These are phyloP conservation scores for Zygoascus tannicola DNA, from an alignment of 805 yeast genomes.

Conservation along the genomic window DNA sequence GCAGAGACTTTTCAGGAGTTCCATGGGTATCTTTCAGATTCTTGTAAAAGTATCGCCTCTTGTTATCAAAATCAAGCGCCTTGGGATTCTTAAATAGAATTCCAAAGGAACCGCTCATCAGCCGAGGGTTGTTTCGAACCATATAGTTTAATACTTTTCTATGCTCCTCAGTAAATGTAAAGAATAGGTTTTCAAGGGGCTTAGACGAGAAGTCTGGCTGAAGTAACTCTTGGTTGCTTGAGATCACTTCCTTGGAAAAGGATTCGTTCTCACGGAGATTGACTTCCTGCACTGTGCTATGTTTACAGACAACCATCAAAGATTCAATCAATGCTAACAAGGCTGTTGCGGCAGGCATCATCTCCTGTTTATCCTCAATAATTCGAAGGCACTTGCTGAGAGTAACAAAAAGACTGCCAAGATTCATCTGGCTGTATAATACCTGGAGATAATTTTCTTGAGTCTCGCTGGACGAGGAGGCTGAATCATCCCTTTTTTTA, in stretches of 20 bases:
- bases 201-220: conserved; percentile 61
- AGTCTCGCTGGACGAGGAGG: conserved; percentile 7
- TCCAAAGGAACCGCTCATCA: conserved; percentile 94
- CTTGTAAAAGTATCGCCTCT: conserved; percentile 66
- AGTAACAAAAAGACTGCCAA: conserved; percentile 80
- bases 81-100: conserved; percentile 80
- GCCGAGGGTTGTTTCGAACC: conserved; percentile 82
- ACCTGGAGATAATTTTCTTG: conserved; percentile 13
- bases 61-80: conserved; percentile 90
- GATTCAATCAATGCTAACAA: conserved; percentile 83
- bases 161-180: conserved; percentile 81
- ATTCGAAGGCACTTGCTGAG: conserved; percentile 61
- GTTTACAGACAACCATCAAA: conserved; percentile 93
- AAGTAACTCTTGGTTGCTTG: conserved; percentile 33
- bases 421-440: conserved; percentile 56
- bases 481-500: conserved; percentile 19
- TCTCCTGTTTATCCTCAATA: conserved; percentile 48
- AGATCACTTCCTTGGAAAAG: background rate
- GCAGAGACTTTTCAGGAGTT: background rate
- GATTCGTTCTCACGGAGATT: conserved; percentile 37
- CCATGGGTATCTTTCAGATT: background rate
- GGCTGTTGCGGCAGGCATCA: conserved; percentile 65
- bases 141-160: conserved; percentile 79
- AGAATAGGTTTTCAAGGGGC: conserved; percentile 70
- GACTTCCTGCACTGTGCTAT: conserved; percentile 53